Conservation (phyloP, 202 grass and related monocot genomes). For the Setaria viridis region DNA sequence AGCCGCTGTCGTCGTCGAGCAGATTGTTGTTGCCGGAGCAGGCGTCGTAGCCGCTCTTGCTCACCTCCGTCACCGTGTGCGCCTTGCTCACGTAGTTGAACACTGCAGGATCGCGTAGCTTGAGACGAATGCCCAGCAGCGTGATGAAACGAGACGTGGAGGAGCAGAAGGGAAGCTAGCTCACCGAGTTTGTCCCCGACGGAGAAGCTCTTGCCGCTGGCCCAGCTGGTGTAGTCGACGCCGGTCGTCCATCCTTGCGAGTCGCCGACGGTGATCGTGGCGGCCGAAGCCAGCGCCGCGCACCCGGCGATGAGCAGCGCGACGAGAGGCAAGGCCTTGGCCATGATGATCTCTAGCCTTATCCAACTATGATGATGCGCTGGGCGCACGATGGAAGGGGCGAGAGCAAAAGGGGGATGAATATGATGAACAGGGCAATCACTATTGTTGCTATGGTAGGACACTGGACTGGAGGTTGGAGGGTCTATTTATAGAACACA, state of each 20-base stretch:
- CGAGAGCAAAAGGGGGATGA: neutral
- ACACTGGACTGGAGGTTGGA: slow-evolving; percentile 16
- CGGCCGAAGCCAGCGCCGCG: slow-evolving; percentile 51
- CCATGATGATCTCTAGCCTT: slow-evolving; percentile 36
- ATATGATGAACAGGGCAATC: neutral
- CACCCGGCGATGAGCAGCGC: slow-evolving; percentile 53
- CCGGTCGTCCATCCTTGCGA: slow-evolving; percentile 53
- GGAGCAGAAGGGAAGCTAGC: neutral
- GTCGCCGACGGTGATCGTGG: slow-evolving; percentile 69
- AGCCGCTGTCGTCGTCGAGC: slow-evolving; percentile 37
- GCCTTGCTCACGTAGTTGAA: slow-evolving; percentile 50
- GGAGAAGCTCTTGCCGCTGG: slow-evolving; percentile 51
- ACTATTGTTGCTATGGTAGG: slow-evolving; percentile 17
- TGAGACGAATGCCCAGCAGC: neutral
- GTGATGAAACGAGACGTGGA: neutral
- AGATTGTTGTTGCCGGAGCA: slow-evolving; percentile 51
- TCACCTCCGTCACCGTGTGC: slow-evolving; percentile 79
- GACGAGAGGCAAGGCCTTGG: slow-evolving; percentile 36
- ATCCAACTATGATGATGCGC: too few species aligned
- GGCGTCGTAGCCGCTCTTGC: slow-evolving; percentile 44
- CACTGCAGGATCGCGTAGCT: slow-evolving; percentile 29
- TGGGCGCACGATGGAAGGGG: neutral
- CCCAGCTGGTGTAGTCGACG: slow-evolving; percentile 65
- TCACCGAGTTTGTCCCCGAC: slow-evolving; percentile 67
- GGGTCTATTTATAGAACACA: slow-evolving; percentile 49